Evolutionary conservation across 192 early-diverging fungal genomes (phyloP).

Genomic region (Rhizophlyctis rosea): DNA sequence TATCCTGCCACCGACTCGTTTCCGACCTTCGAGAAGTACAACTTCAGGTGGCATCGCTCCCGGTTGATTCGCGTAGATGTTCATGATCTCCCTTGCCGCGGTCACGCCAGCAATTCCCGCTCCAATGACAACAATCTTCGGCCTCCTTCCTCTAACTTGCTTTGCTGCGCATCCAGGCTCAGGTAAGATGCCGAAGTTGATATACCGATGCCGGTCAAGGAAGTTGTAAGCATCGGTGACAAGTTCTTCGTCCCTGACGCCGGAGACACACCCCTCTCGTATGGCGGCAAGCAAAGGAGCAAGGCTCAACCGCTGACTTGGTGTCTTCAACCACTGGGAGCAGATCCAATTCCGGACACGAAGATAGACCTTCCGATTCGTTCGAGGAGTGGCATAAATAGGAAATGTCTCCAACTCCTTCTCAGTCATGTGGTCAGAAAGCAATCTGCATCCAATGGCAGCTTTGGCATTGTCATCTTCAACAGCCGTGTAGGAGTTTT

Average conservation of each 20-base stretch:
- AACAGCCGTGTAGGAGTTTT: too few species aligned
- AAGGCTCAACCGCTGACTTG: not conserved
- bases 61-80: conserved; percentile 40
- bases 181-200: conserved; percentile 48
- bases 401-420: not conserved
- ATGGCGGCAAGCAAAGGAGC: not conserved
- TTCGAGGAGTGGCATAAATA: not conserved
- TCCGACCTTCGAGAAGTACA: conserved; percentile 39
- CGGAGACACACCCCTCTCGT: not conserved
- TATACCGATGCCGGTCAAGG: conserved; percentile 42
- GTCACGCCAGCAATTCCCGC: conserved; percentile 42
- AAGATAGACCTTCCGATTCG: not conserved
- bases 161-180: not conserved
- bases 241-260: not conserved
- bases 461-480: not conserved
- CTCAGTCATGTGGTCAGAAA: not conserved
- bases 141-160: conserved; percentile 3
- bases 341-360: not conserved
- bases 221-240: conserved; percentile 33
- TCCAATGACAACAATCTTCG: conserved; percentile 36
- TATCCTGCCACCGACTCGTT: conserved; percentile 46
- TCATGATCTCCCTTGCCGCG: conserved; percentile 42
- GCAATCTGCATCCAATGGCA: not conserved
- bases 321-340: not conserved
- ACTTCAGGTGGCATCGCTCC: conserved; percentile 30